These are phyloP conservation scores for Daucus carota DNA, from an alignment of 129 eudicot species.

Conservation along the genomic window DH1_v3.0 NC_030386.2:27690501-27691000, in stretches of 20 bases:
- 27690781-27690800: slow-evolving; percentile 91
- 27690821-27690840: slow-evolving; percentile 81
- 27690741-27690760: slow-evolving; percentile 72
- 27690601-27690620: slow-evolving; percentile 72
- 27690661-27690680: slow-evolving; percentile 91
- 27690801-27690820: slow-evolving; percentile 98
- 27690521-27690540: slow-evolving; percentile 80
- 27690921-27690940: slow-evolving; percentile 17
- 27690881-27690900: slow-evolving; percentile 51
- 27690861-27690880: slow-evolving; percentile 36
- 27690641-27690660: slow-evolving; percentile 96
- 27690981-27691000: slow-evolving; percentile 36
- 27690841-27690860: slow-evolving; percentile 78
- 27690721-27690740: slow-evolving; percentile 89
- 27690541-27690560: slow-evolving; percentile 68
- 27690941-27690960: slow-evolving; percentile 22
- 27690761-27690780: slow-evolving; percentile 82
- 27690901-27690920: slow-evolving; percentile 48
- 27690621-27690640: slow-evolving; percentile 79
- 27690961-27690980: slow-evolving; percentile 28
- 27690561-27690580: slow-evolving; percentile 48
- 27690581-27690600: slow-evolving; percentile 76
- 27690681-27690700: slow-evolving; percentile 88
- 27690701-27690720: slow-evolving; percentile 73
- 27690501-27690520: slow-evolving; percentile 89